Evolutionary conservation across 108 stramenopile species (phyloP), one percentile per base, ranked within the genome.

Genomic region (Stephanodiscus triporus): DNA sequence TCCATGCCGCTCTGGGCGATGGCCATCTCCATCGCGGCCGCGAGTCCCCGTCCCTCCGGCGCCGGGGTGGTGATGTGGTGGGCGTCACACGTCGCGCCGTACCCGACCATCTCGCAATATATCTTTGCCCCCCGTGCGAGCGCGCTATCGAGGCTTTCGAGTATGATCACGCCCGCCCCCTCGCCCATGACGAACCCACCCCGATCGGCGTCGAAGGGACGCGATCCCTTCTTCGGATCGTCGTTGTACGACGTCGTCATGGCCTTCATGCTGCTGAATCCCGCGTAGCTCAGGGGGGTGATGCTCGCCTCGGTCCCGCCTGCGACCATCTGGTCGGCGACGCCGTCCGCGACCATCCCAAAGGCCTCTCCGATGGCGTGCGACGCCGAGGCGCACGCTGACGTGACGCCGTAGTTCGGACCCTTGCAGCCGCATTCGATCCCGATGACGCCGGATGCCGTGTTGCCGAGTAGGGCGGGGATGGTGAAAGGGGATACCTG

Each of bases 171-270:
- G 40, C 97, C 99, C 4, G 97, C 93, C 37, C 99, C 99, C 84
- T 99, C 99, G 13, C 96, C 99, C 97, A 99, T 98, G 72, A 99
- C 85, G 70, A 99, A 99, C 19, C 99, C 99, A 20, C 89, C 96
- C 17, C 99, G 82, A 63, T 85, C 89, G 36, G 85, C 85, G 86
- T 98, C 98, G 66, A 99, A 99, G 9, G 99, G 99, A 22, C 96
- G 81, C 22, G 92, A 94, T 53, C 95, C 97, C 49, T 62, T 73
- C 47, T 73, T 76, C 6, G 97, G 97, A 45, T 93, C 83, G 53
- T 96, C 94, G 68, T 98, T 97, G 83, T 62, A 96, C 47, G 82
- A 71, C 11, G 93, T 91, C 48, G 85, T 88, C 96, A 97, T 97
- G 9, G 96, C 96, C 83, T 96, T 97, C 95, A 97, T 96, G 67